Evolutionary conservation across 2,329 filamentous ascomycete genomes (phyloP).

Genomic region (Xylaria sp.): DNA sequence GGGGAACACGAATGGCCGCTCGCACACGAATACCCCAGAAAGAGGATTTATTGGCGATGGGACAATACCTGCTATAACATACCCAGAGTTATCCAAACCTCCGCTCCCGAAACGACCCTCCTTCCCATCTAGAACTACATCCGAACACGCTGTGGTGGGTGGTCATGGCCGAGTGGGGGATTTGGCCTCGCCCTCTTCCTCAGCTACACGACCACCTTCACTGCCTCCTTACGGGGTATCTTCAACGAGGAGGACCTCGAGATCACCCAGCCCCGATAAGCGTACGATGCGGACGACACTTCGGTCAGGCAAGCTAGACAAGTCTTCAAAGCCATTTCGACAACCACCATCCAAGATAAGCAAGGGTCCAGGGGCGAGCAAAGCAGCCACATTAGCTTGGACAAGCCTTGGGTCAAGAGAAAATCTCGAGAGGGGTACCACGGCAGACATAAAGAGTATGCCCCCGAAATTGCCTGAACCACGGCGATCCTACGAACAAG

Average conservation of each 20-base stretch:
- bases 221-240: slow-evolving; percentile 39
- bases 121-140: slow-evolving; percentile 56
- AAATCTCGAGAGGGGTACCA: slow-evolving; percentile 32
- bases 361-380: slow-evolving; percentile 60
- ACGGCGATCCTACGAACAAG: slow-evolving; percentile 30
- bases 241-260: slow-evolving; percentile 42
- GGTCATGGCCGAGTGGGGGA: slow-evolving; percentile 30
- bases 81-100: slow-evolving; percentile 79
- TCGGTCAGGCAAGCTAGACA: slow-evolving; percentile 53
- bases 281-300: slow-evolving; percentile 65
- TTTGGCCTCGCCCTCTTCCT: slow-evolving; percentile 30
- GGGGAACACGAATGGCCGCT: slow-evolving; percentile 17
- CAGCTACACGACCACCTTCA: slow-evolving; percentile 28
- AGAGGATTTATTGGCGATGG: slow-evolving; percentile 76
- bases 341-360: slow-evolving; percentile 45
- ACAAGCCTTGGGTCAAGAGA: slow-evolving; percentile 48
- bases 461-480: slow-evolving; percentile 35
- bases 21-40: slow-evolving; percentile 25
- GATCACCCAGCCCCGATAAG: slow-evolving; percentile 62
- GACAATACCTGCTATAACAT: slow-evolving; percentile 79
- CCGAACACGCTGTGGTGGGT: slow-evolving; percentile 49
- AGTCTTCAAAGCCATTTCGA: slow-evolving; percentile 42
- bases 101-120: slow-evolving; percentile 59
- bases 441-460: slow-evolving; percentile 26
- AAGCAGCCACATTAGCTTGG: slow-evolving; percentile 68